Conservation (phyloP, 2,329 filamentous ascomycete genomes). For the Diaporthe nobilis region DNA sequence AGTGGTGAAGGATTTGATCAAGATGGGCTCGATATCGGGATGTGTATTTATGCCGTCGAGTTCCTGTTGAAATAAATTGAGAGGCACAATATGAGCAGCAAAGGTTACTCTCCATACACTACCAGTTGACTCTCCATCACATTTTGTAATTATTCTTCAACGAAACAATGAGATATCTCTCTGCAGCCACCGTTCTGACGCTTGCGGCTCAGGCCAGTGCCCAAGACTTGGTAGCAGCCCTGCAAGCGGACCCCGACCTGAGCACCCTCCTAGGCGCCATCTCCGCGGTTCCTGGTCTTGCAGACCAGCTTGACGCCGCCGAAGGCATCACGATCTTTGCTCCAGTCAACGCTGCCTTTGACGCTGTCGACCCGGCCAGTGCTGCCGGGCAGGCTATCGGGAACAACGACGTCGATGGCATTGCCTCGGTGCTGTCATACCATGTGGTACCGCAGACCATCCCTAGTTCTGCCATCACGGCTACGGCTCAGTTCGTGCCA, state of each 20-base stretch:
- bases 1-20: not conserved
- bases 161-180: not conserved
- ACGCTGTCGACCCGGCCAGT: conserved; percentile 13
- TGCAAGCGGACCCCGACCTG: conserved; percentile 20
- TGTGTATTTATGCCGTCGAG: not conserved
- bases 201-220: not conserved
- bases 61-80: not conserved
- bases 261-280: conserved; percentile 27
- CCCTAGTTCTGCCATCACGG: conserved; percentile 14
- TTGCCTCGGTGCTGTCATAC: conserved; percentile 30
- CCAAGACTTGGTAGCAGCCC: conserved; percentile 13
- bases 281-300: conserved; percentile 13
- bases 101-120: not conserved
- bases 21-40: not conserved
- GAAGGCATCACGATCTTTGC: conserved; percentile 27
- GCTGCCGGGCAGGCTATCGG: conserved; percentile 19
- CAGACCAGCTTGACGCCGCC: conserved; percentile 21
- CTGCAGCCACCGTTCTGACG: not conserved
- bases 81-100: not conserved
- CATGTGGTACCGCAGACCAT: conserved; percentile 21
- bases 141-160: not conserved
- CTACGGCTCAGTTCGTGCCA: conserved; percentile 18
- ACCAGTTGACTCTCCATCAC: not conserved
- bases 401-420: not conserved
- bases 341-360: conserved; percentile 26